Conservation (phyloP, 441 rosid species). For the Corymbia calophylla region DNA sequence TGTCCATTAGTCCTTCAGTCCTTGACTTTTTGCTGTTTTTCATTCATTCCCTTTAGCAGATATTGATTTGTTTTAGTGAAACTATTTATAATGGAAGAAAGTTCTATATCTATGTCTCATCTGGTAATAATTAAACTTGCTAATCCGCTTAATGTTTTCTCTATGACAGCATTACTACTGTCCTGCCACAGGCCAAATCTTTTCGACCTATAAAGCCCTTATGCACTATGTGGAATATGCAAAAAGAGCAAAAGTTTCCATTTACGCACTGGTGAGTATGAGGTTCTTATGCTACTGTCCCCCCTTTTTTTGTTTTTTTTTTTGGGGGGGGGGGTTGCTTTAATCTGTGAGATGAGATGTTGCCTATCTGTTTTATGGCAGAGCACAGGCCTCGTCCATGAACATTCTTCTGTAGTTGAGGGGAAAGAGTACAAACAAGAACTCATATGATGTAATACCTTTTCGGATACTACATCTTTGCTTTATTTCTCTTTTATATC, state of each 20-base stretch:
- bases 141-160: background rate
- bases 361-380: background rate
- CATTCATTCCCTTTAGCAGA: background rate
- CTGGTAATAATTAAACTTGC: background rate
- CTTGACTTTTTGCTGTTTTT: background rate
- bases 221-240: conserved; percentile 28
- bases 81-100: background rate
- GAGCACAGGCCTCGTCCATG: background rate
- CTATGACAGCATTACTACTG: conserved; percentile 15
- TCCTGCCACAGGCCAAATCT: conserved; percentile 16
- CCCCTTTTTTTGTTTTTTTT: background rate
- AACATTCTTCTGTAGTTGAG: background rate
- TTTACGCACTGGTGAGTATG: conserved; percentile 20
- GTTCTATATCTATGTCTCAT: background rate
- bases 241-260: conserved; percentile 5
- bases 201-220: conserved; percentile 12
- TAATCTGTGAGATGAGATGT: background rate
- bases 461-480: background rate
- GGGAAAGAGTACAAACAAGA: background rate
- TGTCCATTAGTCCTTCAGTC: background rate
- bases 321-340: background rate
- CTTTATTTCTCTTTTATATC: background rate
- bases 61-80: background rate
- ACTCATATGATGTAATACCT: background rate
- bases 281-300: background rate